Evolutionary conservation across 2,329 filamentous ascomycete species (phyloP), one percentile per base, ranked within the genome.

Genomic region (Geosmithia morbida): DNA sequence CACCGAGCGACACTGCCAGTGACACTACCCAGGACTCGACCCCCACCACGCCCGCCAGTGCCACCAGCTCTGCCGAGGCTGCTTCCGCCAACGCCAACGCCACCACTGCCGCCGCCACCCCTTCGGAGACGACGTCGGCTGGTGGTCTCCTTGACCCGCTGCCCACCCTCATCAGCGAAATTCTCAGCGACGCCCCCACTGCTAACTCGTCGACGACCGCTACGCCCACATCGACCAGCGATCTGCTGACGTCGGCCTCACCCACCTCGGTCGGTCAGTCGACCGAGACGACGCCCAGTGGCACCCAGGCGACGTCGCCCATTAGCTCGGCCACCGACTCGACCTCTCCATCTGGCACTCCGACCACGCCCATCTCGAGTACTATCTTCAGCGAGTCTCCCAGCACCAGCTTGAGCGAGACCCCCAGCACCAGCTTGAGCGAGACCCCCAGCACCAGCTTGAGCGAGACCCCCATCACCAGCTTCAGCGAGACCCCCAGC

Each of bases 311-410:
- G 37, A 11, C 45, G 6, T n/a, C 50, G 46, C 49, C 52, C 26
- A 53, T 54, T 2, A 49, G 51, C 20, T 26, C 50, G n/a, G 48
- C 53, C 8, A 51, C 53, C 48, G 54, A 45, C 47, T 55, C 56
- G 39, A 2, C 47, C 51, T 26, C 19, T n/a, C 18, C 41, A 30
- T 41, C 30, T 33, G 41, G 8, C 40, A 4, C 50, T 11, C 30
- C 37, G 39, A 18, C 43, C 14, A 44, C n/a, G 40, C 7, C 46
- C 41, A 48, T 37, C 37, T 33, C 46, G n/a, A 55, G 53, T 17
- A 50, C 64, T 22, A 72, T 68, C 3, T 70, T 64, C 56, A 59
- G 70, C 51, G 55, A 62, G 29, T 57, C 66, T 7, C 69, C 65
- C 22, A 66, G 64, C 45, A 68, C 70, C 2, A 63, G 69, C 46